Evolutionary conservation across 1,284 basidiomycete genomes (phyloP), one percentile per base, ranked within the genome.

Genomic region (Megacollybia platyphylla): DNA sequence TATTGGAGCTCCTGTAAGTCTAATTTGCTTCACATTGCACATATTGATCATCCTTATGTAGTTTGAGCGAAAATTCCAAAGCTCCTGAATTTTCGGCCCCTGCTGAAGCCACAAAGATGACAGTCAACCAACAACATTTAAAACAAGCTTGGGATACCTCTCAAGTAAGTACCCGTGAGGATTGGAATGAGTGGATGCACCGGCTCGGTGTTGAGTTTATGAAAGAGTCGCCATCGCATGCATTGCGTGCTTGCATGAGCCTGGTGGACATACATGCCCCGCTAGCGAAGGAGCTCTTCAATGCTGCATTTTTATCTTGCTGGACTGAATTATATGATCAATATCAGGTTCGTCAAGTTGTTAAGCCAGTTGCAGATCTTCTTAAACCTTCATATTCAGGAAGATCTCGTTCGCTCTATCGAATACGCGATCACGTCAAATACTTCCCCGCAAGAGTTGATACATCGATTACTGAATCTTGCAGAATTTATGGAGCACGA

Each of bases 401-500:
- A 96, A 59, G 91, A 93, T 55, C 75, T 98, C 34, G 91, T 97
- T 39, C 80, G 83, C 35, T 83, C 91, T 4, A 88, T 99, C 41
- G 90, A 97, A 57, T 68, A 65, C 44, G 94, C 96, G 0, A 86
- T 98, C 50, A 88, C 84, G 48, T 90, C 70, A 2, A 68, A 73
- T 8, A 77, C 72, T 3, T 81, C 90, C 2, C 90, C 94, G 0
- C 75, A 88, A 3, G 93, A 97, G 44, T 74, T 98, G 27, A 88
- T 96, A n/a, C 90, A 97, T 57, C 79, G 88, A 39, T 69, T 98
- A 26, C 75, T 99, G 47, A 93, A 93, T 59, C 71, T 98, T n/a
- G 92, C 93, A 6, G 96, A 99, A 60, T 98, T 98, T 59, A 97
- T 98, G 89, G 96, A 98, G 62, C 96, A 97, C 54, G 94, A 98